Evolutionary conservation across 2,329 filamentous ascomycete genomes (phyloP), one percentile per base, ranked within the genome.

Genomic region (Tolypocladium endophyticum): DNA sequence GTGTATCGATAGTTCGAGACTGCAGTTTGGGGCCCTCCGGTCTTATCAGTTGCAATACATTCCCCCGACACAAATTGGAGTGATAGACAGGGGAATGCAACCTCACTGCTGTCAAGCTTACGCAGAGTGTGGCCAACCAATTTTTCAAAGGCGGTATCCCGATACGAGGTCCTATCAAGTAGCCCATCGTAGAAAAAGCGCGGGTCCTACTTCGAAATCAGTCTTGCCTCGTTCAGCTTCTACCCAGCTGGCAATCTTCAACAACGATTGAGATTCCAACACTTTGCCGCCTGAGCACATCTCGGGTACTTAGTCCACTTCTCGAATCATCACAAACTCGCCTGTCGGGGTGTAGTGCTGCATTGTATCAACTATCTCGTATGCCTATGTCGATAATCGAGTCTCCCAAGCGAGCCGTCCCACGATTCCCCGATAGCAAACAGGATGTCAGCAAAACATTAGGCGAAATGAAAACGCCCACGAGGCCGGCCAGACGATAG

Each of bases 401-500:
- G 20, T n/a, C 8, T 53, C 50, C 9, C 18, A n/a, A n/a, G 18
- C 47, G n/a, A 53, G 12, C 1, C 28, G 9, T 6, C 3, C 18
- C 1, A 33, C 18, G 28, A 4, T 5, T 30, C 28, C 47, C 47
- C 9, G 7, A 5, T 33, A 28, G 38, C 47, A 23, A 45, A 52
- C 56, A 62, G 30, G 59, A 16, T n/a, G 28, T 35, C 33, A 35
- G 39, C 59, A 61, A 16, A 28, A 30, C n/a, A 20, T 11, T 18
- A 7, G 1, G 25, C 50, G n/a, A 11, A 38, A 65, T 62, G 62
- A 67, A 70, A 74, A 73, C 70, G 70, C 77, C 77, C 77, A 80
- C 75, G 77, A 79, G 76, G 68, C 76, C 72, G 67, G 68, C 73
- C 67, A 64, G 35, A 71, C 78, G 77, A 81, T 81, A 81, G 79